Evolutionary conservation across 1,284 basidiomycete genomes (phyloP), one percentile per base, ranked within the genome.

Genomic region (Ganoderma leucocontextum): DNA sequence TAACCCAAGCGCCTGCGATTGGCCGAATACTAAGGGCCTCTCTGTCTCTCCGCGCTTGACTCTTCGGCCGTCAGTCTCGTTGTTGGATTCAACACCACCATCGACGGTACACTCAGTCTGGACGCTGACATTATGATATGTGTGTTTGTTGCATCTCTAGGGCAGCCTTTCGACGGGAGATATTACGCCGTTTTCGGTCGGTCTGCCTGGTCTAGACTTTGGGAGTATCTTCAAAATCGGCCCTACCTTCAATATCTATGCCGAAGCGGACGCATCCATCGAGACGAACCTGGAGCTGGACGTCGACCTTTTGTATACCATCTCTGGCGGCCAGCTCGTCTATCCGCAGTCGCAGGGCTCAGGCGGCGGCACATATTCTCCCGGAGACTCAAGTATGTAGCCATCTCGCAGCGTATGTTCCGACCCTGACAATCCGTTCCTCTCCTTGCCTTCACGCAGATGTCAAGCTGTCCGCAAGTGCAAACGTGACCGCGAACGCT

Each of bases 401-500:
- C 41, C 29, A 7, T 33, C 8, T 25, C 15, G 29, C 29, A 2
- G 29, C 1, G 29, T 29, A 29, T 29, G 29, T 29, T 29, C 29
- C 29, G 29, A 29, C 29, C 29, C 29, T 29, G 29, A 29, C 13
- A n/a, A 49, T n/a, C 29, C 35, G 49, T 13, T 35, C 17, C 17
- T 42, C 12, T 29, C 33, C 29, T 10, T 38, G 19, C 4, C 33
- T 39, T 13, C 29, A 2, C 53, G 10, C 49, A 86, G 84, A 81
- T 7, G 70, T 86, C n/a, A 76, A 78, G 58, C 75, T 86, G 22
- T 80, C 81, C n/a, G 80, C 80, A 10, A 78, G 73, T 60, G 81
- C 82, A 0, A 78, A 75, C 29, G 77, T 86, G 36, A 73, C 75
- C 44, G 83, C 82, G 1, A 83, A 85, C 67, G 73, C 85, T 33